phyloP scores from a whole-genome alignment of 176 grass and related monocot species.

The Miscanthus lutarioriparius region DNA sequence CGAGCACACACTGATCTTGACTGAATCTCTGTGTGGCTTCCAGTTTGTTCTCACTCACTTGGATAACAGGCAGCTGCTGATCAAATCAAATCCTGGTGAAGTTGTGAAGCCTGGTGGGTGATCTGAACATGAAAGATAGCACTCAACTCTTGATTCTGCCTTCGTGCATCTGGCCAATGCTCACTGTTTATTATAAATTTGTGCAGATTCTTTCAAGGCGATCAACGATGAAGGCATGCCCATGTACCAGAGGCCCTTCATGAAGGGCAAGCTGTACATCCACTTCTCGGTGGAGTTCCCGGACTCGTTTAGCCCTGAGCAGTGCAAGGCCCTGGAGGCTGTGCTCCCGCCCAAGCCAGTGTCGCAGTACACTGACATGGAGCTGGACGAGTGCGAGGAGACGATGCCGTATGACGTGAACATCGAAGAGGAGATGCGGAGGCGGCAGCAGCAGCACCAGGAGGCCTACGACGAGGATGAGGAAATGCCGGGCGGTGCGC shows the following conservation, averaged over 20 bases:
- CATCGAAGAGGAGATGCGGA: slow-evolving; percentile 78
- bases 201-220: slow-evolving; percentile 74
- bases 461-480: slow-evolving; percentile 90
- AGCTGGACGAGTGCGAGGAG: slow-evolving; percentile 89
- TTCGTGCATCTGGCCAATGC: background rate
- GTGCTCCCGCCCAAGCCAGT: slow-evolving; percentile 55
- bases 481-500: slow-evolving; percentile 54
- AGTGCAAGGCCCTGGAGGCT: slow-evolving; percentile 68
- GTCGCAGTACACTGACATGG: slow-evolving; percentile 71
- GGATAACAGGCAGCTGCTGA: slow-evolving; percentile 71
- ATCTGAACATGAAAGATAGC: background rate
- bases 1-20: slow-evolving; percentile 57
- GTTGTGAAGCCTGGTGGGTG: slow-evolving; percentile 66
- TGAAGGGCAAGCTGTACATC: slow-evolving; percentile 93
- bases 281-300: slow-evolving; percentile 86
- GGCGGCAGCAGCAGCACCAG: slow-evolving; percentile 79
- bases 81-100: slow-evolving; percentile 82
- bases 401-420: slow-evolving; percentile 68
- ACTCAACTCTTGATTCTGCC: background rate
- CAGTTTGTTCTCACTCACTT: slow-evolving; percentile 64
- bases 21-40: slow-evolving; percentile 61
- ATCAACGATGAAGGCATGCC: slow-evolving; percentile 93
- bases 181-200: background rate
- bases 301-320: slow-evolving; percentile 51
- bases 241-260: slow-evolving; percentile 78